Evolutionary conservation across 441 rosid species (phyloP), one percentile per base, ranked within the genome.

Genomic region (Omphalea diandra): DNA sequence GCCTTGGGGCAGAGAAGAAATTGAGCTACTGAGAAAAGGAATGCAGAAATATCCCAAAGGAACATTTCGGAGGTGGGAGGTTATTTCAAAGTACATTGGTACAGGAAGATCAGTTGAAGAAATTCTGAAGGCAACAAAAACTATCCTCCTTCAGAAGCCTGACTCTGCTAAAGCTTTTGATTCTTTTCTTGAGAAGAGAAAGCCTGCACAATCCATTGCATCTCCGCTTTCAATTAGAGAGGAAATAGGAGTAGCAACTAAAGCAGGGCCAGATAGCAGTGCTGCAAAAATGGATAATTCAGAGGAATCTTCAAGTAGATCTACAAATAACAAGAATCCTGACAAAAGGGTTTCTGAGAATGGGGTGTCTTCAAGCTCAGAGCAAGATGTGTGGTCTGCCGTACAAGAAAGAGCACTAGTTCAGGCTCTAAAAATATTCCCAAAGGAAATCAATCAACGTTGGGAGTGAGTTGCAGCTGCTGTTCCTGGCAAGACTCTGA

Each of bases 401-500:
- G 96, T 88, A 62, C 98, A 93, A 86, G 99, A 95, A 81, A 84
- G 95, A 71, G 98, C 98, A 32, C 82, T 95, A 73, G 87, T 95
- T 77, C 98, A 90, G 76, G 98, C 98, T 50, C 83, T 95, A n/a
- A 95, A 93, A 84, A 87, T 95, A 46, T 95, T 92, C 81, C 98
- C 99, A 0, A 95, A 93, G 74, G 99, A 95, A 74, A 78, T 90
- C 27, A 83, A 66, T 77, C 97, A 95, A 68, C 88, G 98, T 5
- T 93, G 99, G 99, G 99, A 93, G 86, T 73, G 99, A 75, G 96
- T 95, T 61, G 95, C 97, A 68, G 82, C 98, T 41, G 92, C 97
- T 32, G 96, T 95, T 75, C 99, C 98, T n/a, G 97, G 98, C 75
- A 95, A 89, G 80, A 90, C 93, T 5, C 73, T 89, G 80, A 86